Conservation (phyloP, 257 asterid species). For the Solanum appendiculatum region DNA sequence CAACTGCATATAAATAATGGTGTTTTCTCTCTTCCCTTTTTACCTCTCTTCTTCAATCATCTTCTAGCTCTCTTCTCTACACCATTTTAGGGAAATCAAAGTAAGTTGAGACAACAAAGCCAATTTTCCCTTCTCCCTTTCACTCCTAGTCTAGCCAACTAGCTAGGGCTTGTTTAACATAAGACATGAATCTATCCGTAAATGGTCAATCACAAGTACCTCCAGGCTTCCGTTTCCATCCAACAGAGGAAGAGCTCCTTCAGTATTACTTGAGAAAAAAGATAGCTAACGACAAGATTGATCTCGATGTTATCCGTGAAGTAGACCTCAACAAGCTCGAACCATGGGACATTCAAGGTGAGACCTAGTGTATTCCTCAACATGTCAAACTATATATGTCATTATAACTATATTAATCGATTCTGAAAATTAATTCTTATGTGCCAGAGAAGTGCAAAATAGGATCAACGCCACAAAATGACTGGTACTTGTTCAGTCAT, state of each 20-base stretch:
- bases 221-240: slow-evolving; percentile 88
- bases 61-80: not conserved
- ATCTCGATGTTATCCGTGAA: slow-evolving; percentile 78
- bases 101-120: not conserved
- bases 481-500: slow-evolving; percentile 91
- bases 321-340: slow-evolving; percentile 90
- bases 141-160: not conserved
- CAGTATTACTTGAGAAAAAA: slow-evolving; percentile 80
- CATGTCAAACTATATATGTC: not conserved
- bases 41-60: not conserved
- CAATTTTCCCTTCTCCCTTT: not conserved
- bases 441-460: slow-evolving; percentile 61
- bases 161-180: not conserved
- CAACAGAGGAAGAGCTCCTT: slow-evolving; percentile 88
- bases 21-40: slow-evolving; percentile 25
- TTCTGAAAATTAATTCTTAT: not conserved
- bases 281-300: slow-evolving; percentile 51
- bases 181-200: slow-evolving; percentile 53
- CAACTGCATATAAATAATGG: slow-evolving; percentile 39
- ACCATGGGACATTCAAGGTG: slow-evolving; percentile 97
- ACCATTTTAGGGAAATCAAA: not conserved
- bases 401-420: not conserved
- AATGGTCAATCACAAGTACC: slow-evolving; percentile 83
- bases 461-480: slow-evolving; percentile 82
- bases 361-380: not conserved